Conservation (phyloP, 2,329 filamentous ascomycete species). For the Ophioceras dolichostomum region DNA sequence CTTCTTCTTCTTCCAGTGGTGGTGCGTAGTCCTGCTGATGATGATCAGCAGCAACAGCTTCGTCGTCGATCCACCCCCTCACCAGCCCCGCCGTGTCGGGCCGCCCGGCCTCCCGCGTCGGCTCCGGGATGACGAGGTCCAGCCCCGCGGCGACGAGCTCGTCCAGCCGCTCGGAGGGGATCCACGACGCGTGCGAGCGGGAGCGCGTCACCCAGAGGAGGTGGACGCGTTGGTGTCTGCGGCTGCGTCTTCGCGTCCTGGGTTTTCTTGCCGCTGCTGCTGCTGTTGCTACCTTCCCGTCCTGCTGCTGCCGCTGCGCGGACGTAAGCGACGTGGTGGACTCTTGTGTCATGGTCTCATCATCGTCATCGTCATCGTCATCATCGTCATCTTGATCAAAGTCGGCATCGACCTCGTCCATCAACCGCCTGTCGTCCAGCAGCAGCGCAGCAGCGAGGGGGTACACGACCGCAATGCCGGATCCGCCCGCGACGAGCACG, state of each 20-base stretch:
- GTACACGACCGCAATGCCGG: slow-evolving; percentile 52
- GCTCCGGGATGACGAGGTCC: slow-evolving; percentile 38
- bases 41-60: not conserved
- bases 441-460: slow-evolving; percentile 44
- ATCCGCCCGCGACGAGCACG: slow-evolving; percentile 49
- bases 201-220: slow-evolving; percentile 50
- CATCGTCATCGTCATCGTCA: not conserved
- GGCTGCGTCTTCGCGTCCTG: too few relatives aligned
- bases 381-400: not conserved
- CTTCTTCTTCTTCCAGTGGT: too few relatives aligned
- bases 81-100: slow-evolving; percentile 37
- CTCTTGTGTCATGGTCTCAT: not conserved
- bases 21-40: not conserved
- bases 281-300: not conserved
- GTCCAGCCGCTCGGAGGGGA: slow-evolving; percentile 33
- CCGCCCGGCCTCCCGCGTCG: slow-evolving; percentile 38
- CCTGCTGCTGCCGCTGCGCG: not conserved
- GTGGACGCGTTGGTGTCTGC: slow-evolving; percentile 23
- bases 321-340: slow-evolving; percentile 1
- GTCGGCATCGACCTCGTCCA: not conserved
- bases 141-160: slow-evolving; percentile 36
- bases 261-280: not conserved
- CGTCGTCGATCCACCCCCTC: slow-evolving; percentile 17
- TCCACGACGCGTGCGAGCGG: slow-evolving; percentile 37
- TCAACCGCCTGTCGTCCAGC: slow-evolving; percentile 9